phyloP scores from a whole-genome alignment of 2,329 filamentous ascomycete genomes.

The Phaeoacremonium minimum region DNA sequence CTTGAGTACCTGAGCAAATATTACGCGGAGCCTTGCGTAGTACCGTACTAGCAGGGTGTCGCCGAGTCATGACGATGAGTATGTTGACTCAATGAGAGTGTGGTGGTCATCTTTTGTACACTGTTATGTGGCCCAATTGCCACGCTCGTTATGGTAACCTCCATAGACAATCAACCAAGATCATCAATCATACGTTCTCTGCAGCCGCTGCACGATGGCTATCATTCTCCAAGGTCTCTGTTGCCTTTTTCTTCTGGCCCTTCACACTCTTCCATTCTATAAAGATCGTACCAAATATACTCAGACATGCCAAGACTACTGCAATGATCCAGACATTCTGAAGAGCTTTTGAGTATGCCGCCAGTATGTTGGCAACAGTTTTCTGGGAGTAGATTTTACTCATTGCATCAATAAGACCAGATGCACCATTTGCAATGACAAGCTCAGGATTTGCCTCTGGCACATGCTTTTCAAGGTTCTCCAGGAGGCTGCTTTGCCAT shows the following conservation, averaged over 20 bases:
- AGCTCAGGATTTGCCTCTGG: conserved; percentile 14
- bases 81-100: too few species aligned
- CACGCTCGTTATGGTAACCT: too few species aligned
- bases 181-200: too few species aligned
- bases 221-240: not conserved
- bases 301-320: conserved; percentile 27
- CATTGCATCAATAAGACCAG: conserved; percentile 8
- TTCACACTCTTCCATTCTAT: conserved; percentile 41
- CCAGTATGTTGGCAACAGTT: conserved; percentile 14
- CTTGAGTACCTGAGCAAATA: too few species aligned
- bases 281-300: conserved; percentile 19
- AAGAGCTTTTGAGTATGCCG: conserved; percentile 25
- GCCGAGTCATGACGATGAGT: too few species aligned
- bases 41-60: too few species aligned
- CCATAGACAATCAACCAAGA: too few species aligned
- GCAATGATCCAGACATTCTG: conserved; percentile 20
- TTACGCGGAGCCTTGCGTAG: too few species aligned
- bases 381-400: conserved; percentile 5
- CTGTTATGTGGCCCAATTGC: too few species aligned
- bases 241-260: not conserved
- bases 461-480: conserved; percentile 7
- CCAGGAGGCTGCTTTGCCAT: conserved; percentile 14
- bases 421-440: conserved; percentile 16
- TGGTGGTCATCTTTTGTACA: too few species aligned
- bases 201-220: too few species aligned